phyloP scores from a whole-genome alignment of 768 basidiomycete genomes.

The Lentinula edodes region DNA sequence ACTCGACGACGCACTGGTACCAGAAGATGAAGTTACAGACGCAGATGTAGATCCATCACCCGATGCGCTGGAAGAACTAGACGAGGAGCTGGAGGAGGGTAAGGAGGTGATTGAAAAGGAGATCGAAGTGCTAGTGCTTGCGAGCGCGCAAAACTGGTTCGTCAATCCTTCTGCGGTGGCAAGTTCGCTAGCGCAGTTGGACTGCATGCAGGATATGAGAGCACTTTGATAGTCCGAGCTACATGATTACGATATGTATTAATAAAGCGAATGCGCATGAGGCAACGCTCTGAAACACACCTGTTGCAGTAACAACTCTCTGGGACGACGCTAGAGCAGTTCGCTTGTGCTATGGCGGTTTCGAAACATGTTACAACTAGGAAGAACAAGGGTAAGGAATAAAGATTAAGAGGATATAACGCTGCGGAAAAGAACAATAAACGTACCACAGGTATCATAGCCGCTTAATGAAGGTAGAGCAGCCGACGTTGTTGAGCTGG shows the following conservation, averaged over 20 bases:
- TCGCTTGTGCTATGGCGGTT: background rate
- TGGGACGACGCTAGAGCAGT: background rate
- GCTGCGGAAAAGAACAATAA: background rate
- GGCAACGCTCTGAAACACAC: background rate
- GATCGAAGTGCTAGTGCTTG: background rate
- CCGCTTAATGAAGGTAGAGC: background rate
- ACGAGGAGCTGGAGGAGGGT: background rate
- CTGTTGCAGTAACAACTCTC: slow-evolving; percentile 4
- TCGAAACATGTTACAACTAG: background rate
- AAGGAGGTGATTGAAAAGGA: background rate
- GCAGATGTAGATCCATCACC: background rate
- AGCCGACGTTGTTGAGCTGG: slow-evolving; percentile 1
- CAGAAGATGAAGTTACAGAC: background rate
- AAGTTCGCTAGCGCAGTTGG: background rate
- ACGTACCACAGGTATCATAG: background rate
- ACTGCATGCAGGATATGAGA: background rate
- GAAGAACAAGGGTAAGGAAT: background rate
- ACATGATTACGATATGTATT: background rate
- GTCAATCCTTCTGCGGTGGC: background rate
- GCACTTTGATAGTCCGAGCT: background rate
- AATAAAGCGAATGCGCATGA: too few species aligned
- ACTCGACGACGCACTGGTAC: background rate
- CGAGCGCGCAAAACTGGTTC: slow-evolving; percentile 3
- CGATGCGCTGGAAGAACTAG: background rate
- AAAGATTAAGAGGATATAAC: background rate